Conservation (phyloP, 306 rosid genomes). For the Begonia peltatifolia region DNA sequence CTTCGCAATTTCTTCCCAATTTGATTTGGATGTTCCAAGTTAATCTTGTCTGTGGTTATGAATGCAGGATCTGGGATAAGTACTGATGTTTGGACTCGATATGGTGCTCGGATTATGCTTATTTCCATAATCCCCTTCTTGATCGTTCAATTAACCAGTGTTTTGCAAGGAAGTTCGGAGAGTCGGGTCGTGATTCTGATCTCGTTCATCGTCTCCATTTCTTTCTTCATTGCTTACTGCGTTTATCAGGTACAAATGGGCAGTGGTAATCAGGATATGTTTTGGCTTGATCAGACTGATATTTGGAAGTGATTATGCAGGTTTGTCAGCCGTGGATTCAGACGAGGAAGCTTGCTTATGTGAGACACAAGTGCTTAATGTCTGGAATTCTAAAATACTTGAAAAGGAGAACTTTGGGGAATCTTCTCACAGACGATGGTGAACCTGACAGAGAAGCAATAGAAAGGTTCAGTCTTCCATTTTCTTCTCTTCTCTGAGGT, state of each 20-base stretch:
- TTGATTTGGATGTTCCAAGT: no score
- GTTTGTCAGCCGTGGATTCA: constrained; percentile 34
- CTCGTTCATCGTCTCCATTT: constrained; percentile 3
- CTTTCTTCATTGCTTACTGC: constrained; percentile 10
- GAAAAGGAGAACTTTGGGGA: constrained; percentile 12
- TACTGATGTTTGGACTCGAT: constrained; percentile 12
- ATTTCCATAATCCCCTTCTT: constrained; percentile 6
- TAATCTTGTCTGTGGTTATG: background rate
- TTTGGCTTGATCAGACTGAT: background rate
- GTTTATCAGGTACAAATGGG: constrained; percentile 8
- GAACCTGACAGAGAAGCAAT: constrained; percentile 19
- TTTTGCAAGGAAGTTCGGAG: constrained; percentile 1
- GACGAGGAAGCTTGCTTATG: constrained; percentile 23
- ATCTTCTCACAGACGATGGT: constrained; percentile 23
- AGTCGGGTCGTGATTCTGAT: constrained; percentile 5
- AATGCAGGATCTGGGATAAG: constrained; percentile 11
- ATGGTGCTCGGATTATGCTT: constrained; percentile 10
- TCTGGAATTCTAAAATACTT: constrained; percentile 24
- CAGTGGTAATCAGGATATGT: no score
- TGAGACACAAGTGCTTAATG: constrained; percentile 27
- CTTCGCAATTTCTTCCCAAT: background rate
- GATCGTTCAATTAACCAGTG: constrained; percentile 10
- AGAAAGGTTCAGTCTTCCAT: constrained; percentile 11
- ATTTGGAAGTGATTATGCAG: constrained; percentile 5
- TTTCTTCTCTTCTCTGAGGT: background rate